Conservation (phyloP, 345 rosid species). For the Carallia brachiata region DNA sequence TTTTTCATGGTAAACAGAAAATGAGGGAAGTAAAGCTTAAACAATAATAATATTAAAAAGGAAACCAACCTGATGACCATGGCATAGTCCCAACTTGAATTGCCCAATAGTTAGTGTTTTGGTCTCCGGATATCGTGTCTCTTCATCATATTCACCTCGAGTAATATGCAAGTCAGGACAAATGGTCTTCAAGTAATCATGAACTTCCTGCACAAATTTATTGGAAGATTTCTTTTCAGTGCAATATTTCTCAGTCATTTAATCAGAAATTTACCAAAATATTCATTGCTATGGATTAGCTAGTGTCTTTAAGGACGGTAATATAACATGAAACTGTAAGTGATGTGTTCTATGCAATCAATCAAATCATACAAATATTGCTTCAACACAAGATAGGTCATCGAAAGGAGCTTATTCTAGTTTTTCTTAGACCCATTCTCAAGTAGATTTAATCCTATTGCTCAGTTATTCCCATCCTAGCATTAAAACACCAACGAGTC, state of each 20-base stretch:
- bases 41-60: neutral
- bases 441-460: neutral
- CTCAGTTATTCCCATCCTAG: neutral
- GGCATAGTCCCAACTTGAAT: conserved; percentile 90
- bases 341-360: neutral
- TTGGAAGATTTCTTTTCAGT: conserved; percentile 14
- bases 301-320: neutral
- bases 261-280: neutral
- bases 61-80: conserved; percentile 83
- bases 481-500: neutral
- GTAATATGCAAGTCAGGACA: conserved; percentile 87
- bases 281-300: neutral
- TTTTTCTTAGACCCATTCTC: neutral
- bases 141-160: conserved; percentile 89
- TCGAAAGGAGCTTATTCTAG: no score
- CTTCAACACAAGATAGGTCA: no score
- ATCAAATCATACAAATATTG: no score
- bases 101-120: conserved; percentile 89
- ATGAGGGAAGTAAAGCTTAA: neutral
- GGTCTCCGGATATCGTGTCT: conserved; percentile 75
- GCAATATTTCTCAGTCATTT: neutral
- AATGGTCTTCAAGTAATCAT: conserved; percentile 84
- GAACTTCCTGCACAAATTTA: conserved; percentile 64
- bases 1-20: no score
- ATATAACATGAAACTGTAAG: neutral